phyloP scores from a whole-genome alignment of 805 yeast genomes.

The Debaryomyces prosopidis region DNA sequence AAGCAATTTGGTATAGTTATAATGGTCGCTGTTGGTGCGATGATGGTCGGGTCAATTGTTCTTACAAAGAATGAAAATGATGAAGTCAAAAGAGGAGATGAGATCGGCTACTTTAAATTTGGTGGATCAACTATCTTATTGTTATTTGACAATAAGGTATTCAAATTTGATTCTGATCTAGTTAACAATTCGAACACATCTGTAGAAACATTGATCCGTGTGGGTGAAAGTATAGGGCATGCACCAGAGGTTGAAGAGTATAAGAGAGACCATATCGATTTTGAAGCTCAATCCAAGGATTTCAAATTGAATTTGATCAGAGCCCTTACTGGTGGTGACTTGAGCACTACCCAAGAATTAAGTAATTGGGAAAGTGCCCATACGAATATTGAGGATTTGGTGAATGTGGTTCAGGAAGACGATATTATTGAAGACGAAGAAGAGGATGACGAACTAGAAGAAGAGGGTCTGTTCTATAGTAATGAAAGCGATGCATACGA shows the following conservation, averaged over 20 bases:
- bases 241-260: conserved; percentile 48
- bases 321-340: conserved; percentile 58
- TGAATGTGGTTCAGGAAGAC: conserved; percentile 10
- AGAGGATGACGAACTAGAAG: conserved; percentile 15
- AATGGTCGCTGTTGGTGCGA: conserved; percentile 88
- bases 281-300: conserved; percentile 48
- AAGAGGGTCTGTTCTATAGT: conserved; percentile 14
- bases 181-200: conserved; percentile 62
- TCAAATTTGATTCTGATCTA: conserved; percentile 74
- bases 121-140: conserved; percentile 90
- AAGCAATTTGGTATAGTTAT: conserved; percentile 75
- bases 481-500: not conserved
- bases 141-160: conserved; percentile 51
- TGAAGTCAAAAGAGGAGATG: conserved; percentile 66
- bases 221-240: conserved; percentile 93
- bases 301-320: conserved; percentile 52
- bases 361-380: conserved; percentile 41
- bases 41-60: conserved; percentile 96
- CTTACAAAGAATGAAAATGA: conserved; percentile 67
- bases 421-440: conserved; percentile 4
- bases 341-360: conserved; percentile 27
- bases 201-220: conserved; percentile 81
- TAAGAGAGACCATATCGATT: conserved; percentile 46
- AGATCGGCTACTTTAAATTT: conserved; percentile 91
- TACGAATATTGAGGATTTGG: conserved; percentile 18